A percentile compares a stretch with the other conserved stretches of the same genome.
These are phyloP conservation scores for Cyclostephanos invisitatus DNA, from an alignment of 108 stramenopile species.

Conservation along the genomic window DNA sequence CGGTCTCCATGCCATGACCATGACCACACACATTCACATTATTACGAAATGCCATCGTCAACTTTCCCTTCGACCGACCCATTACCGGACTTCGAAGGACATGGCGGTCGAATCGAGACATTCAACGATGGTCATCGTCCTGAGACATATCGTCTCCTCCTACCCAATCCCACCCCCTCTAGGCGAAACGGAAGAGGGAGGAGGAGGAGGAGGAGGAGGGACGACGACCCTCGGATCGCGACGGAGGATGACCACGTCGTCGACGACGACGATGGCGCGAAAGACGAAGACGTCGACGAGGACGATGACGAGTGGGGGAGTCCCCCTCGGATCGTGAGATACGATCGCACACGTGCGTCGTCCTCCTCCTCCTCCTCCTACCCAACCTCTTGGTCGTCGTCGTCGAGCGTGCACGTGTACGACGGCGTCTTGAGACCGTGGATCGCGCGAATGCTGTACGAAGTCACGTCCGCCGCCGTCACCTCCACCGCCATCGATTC, in stretches of 20 bases:
- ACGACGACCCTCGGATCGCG: background rate
- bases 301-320: background rate
- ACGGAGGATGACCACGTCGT: background rate
- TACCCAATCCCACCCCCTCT: background rate
- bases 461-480: slow-evolving; percentile 17
- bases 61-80: too few species aligned
- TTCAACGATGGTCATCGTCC: slow-evolving; percentile 75
- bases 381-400: background rate
- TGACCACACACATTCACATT: too few species aligned
- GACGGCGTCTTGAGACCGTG: slow-evolving; percentile 28
- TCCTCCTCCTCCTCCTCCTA: background rate
- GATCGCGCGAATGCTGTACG: slow-evolving; percentile 36
- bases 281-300: background rate
- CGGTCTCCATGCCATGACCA: too few species aligned
- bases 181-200: background rate
- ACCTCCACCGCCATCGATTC: background rate
- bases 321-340: slow-evolving; percentile 28
- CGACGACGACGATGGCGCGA: background rate
- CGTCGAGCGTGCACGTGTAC: slow-evolving; percentile 38
- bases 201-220: too few species aligned
- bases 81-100: slow-evolving; percentile 35
- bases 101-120: slow-evolving; percentile 39
- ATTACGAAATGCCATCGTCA: too few species aligned
- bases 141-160: slow-evolving; percentile 48
- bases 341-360: slow-evolving; percentile 2